These are phyloP conservation scores for Tulasnella sp. DNA, from an alignment of 768 basidiomycete genomes.

Conservation along the genomic window DNA sequence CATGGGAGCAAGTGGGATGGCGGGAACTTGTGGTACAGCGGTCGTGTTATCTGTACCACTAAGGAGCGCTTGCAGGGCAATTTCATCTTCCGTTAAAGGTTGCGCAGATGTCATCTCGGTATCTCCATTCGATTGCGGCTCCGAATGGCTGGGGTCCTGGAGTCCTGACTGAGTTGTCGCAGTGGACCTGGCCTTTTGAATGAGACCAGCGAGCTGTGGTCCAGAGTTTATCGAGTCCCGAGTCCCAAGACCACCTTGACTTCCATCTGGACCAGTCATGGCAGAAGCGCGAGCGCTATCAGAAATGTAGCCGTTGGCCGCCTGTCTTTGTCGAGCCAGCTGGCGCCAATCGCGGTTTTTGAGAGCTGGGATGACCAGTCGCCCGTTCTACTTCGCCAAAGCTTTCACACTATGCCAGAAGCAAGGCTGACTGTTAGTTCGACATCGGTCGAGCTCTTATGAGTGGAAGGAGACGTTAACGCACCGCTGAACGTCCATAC, in stretches of 20 bases:
- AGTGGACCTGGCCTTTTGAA: slow-evolving; percentile 28
- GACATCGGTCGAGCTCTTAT: slow-evolving; percentile 32
- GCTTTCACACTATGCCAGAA: too few relatives aligned
- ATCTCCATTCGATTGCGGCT: slow-evolving; percentile 23
- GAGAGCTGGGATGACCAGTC: too few relatives aligned
- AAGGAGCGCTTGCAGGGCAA: slow-evolving; percentile 30
- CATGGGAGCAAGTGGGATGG: slow-evolving; percentile 58
- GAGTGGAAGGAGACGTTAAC: too few relatives aligned
- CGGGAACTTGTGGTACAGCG: slow-evolving; percentile 36
- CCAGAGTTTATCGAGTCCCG: slow-evolving; percentile 67
- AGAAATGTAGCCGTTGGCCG: too few relatives aligned
- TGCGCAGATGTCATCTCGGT: slow-evolving; percentile 43
- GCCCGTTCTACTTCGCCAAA: too few relatives aligned
- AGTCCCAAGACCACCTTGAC: too few relatives aligned
- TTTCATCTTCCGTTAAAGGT: slow-evolving; percentile 22
- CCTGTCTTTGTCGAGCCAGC: too few relatives aligned
- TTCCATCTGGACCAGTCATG: too few relatives aligned
- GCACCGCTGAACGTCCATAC: too few relatives aligned
- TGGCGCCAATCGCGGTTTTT: too few relatives aligned
- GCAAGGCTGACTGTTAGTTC: slow-evolving; percentile 52
- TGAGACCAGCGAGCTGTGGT: slow-evolving; percentile 59
- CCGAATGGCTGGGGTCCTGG: slow-evolving; percentile 14
- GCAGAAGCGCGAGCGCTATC: too few relatives aligned
- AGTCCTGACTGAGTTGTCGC: slow-evolving; percentile 10
- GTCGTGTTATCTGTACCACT: slow-evolving; percentile 24